Conservation (phyloP, 2,329 filamentous ascomycete species). For the Fusarium sacchari region DNA sequence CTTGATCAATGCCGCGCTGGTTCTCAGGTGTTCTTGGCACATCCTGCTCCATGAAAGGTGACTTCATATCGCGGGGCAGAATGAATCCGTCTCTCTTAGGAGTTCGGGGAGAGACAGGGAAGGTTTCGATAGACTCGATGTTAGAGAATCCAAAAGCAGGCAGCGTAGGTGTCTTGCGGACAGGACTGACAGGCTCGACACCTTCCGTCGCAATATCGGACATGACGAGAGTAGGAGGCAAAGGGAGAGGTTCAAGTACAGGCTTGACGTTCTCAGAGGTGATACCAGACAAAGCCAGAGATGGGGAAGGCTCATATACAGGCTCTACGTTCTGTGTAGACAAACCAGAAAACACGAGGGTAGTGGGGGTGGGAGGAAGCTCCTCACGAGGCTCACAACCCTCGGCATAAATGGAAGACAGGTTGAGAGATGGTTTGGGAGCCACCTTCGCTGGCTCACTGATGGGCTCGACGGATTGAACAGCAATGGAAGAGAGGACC, state of each 20-base stretch:
- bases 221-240: slow-evolving; percentile 47
- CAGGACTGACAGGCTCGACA: slow-evolving; percentile 53
- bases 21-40: slow-evolving; percentile 53
- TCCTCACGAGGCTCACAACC: slow-evolving; percentile 51
- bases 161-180: slow-evolving; percentile 32
- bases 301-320: slow-evolving; percentile 40
- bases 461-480: slow-evolving; percentile 48
- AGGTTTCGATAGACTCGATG: slow-evolving; percentile 58
- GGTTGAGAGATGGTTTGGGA: slow-evolving; percentile 41
- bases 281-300: slow-evolving; percentile 30
- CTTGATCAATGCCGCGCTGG: slow-evolving; percentile 55
- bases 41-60: slow-evolving; percentile 44
- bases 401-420: slow-evolving; percentile 47
- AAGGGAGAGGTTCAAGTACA: slow-evolving; percentile 36
- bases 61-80: slow-evolving; percentile 59
- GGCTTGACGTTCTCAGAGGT: slow-evolving; percentile 51
- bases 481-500: slow-evolving; percentile 44
- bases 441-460: slow-evolving; percentile 47
- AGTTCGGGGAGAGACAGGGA: slow-evolving; percentile 59
- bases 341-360: slow-evolving; percentile 50
- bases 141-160: slow-evolving; percentile 56
- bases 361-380: slow-evolving; percentile 34
- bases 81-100: slow-evolving; percentile 67
- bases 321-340: slow-evolving; percentile 52
- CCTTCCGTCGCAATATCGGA: slow-evolving; percentile 51